Conservation (phyloP, 2,329 filamentous ascomycete species). For the Pseudofabraea citricarpa region DNA sequence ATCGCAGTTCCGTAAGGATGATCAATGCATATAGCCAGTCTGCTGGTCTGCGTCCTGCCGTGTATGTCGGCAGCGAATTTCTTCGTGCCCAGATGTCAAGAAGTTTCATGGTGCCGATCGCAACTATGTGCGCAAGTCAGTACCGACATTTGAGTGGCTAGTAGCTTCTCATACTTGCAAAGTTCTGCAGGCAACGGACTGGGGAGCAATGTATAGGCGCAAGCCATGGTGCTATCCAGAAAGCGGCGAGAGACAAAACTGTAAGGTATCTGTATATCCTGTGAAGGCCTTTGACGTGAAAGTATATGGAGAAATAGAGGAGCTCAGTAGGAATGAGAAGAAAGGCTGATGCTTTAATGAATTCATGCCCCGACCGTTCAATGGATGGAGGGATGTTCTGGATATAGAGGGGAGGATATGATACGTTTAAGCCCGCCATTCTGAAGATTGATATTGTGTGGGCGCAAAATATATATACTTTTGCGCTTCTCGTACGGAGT, state of each 20-base stretch:
- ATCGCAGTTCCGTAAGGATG: slow-evolving; percentile 34
- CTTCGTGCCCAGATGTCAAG: slow-evolving; percentile 34
- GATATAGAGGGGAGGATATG: slow-evolving; percentile 14
- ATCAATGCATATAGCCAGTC: slow-evolving; percentile 28
- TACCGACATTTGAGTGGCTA: background rate
- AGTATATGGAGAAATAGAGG: slow-evolving; percentile 29
- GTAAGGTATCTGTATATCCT: slow-evolving; percentile 20
- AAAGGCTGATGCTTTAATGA: slow-evolving; percentile 19
- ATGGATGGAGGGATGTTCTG: slow-evolving; percentile 16
- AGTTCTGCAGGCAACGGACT: slow-evolving; percentile 27
- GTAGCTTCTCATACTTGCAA: slow-evolving; percentile 24
- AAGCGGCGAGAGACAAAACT: slow-evolving; percentile 16
- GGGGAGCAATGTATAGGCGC: slow-evolving; percentile 28
- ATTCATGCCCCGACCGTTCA: slow-evolving; percentile 20
- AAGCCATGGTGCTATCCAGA: slow-evolving; percentile 22
- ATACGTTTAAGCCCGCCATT: slow-evolving; percentile 20
- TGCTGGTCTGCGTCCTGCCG: slow-evolving; percentile 20
- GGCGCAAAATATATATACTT: too few species aligned
- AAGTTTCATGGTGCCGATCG: slow-evolving; percentile 34
- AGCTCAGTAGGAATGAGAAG: slow-evolving; percentile 24
- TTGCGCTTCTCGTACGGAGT: too few species aligned
- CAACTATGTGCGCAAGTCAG: slow-evolving; percentile 20
- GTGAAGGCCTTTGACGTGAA: slow-evolving; percentile 18
- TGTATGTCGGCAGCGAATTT: slow-evolving; percentile 29
- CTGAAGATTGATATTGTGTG: too few species aligned